Conservation (phyloP, 192 early-diverging fungal genomes). For the Backusella tarrabulga region DNA sequence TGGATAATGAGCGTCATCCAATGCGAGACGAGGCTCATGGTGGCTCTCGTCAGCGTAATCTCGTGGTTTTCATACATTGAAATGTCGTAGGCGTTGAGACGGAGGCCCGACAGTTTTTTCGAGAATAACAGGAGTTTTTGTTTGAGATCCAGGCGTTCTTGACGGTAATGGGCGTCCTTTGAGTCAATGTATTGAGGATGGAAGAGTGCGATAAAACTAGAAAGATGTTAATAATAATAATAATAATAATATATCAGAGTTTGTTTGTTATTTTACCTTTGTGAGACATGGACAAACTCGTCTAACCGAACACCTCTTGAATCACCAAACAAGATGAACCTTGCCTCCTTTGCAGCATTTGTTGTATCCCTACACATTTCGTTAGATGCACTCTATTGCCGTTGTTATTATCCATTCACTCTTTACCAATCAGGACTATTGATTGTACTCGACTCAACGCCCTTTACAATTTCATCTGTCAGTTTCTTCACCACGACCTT, state of each 20-base stretch:
- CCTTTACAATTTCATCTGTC: conserved; percentile 36
- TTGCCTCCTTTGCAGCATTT: conserved; percentile 36
- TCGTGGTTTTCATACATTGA: conserved; percentile 37
- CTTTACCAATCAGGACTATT: conserved; percentile 50
- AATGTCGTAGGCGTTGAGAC: conserved; percentile 37
- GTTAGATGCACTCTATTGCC: background rate
- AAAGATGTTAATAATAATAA: background rate
- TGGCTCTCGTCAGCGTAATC: conserved; percentile 28
- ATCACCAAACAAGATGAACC: conserved; percentile 41
- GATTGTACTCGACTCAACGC: conserved; percentile 41
- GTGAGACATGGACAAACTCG: conserved; percentile 43
- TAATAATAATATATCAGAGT: background rate
- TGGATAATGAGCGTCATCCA: conserved; percentile 28
- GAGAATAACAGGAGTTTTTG: conserved; percentile 27
- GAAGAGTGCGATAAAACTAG: conserved; percentile 28
- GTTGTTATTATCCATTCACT: too few relatives aligned
- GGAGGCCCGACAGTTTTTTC: conserved; percentile 23
- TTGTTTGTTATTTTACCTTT: conserved; percentile 31
- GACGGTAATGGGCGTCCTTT: background rate
- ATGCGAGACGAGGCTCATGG: conserved; percentile 23
- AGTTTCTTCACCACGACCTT: conserved; percentile 40
- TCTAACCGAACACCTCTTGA: conserved; percentile 33
- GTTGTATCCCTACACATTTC: conserved; percentile 35
- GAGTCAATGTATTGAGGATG: conserved; percentile 11
- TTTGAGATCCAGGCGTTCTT: conserved; percentile 28